These are phyloP conservation scores for Torrubiella hemipterigena DNA, from an alignment of 2,329 filamentous ascomycete species.

Conservation along the genomic window DNA sequence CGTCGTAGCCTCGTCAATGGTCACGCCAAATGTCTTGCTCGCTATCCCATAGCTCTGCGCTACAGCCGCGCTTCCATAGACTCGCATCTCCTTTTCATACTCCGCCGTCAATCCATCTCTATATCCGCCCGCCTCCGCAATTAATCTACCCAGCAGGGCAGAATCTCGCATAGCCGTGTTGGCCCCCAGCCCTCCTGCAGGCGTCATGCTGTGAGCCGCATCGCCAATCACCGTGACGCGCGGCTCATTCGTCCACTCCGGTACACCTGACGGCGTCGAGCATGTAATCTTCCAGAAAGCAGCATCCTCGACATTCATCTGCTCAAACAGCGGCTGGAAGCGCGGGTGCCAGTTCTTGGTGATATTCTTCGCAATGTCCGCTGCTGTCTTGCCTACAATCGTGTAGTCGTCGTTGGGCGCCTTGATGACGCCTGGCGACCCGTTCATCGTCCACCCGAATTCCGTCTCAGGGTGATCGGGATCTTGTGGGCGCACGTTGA, in stretches of 20 bases:
- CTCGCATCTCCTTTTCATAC: slow-evolving; percentile 51
- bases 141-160: slow-evolving; percentile 37
- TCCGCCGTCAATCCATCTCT: slow-evolving; percentile 38
- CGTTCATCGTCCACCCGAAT: slow-evolving; percentile 55
- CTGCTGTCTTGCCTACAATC: slow-evolving; percentile 43
- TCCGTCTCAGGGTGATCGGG: slow-evolving; percentile 43
- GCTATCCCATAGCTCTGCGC: slow-evolving; percentile 38
- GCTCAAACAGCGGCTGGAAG: slow-evolving; percentile 43
- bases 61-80: slow-evolving; percentile 46
- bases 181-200: slow-evolving; percentile 42
- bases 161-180: slow-evolving; percentile 46
- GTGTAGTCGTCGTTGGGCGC: slow-evolving; percentile 48
- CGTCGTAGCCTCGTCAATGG: slow-evolving; percentile 30
- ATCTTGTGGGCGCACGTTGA: slow-evolving; percentile 48
- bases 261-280: slow-evolving; percentile 45
- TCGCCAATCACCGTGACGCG: slow-evolving; percentile 48
- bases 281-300: slow-evolving; percentile 59
- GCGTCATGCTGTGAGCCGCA: slow-evolving; percentile 46
- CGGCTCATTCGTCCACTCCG: slow-evolving; percentile 45
- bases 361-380: slow-evolving; percentile 42
- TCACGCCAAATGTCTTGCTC: slow-evolving; percentile 26
- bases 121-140: slow-evolving; percentile 40
- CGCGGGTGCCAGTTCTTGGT: slow-evolving; percentile 43
- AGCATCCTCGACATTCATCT: slow-evolving; percentile 43
- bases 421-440: slow-evolving; percentile 41